Evolutionary conservation across 2,329 filamentous ascomycete species (phyloP).

Genomic region (Eurotiales sp.): DNA sequence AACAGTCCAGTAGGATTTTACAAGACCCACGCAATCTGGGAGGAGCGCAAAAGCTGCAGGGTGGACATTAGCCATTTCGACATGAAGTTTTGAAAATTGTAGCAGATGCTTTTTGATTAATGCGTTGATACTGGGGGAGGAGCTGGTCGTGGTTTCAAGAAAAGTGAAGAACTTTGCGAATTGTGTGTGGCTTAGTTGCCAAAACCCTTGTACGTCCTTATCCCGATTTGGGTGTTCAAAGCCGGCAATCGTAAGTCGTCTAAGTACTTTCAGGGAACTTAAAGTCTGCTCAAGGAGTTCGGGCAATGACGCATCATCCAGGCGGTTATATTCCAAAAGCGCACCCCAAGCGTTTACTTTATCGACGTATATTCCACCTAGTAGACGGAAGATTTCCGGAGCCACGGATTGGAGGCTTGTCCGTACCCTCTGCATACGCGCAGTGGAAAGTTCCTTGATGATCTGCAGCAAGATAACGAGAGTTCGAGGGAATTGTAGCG

Average conservation of each 20-base stretch:
- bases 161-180: slow-evolving; percentile 71
- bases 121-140: slow-evolving; percentile 52
- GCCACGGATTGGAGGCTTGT: slow-evolving; percentile 72
- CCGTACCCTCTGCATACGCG: slow-evolving; percentile 69
- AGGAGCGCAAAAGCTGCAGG: slow-evolving; percentile 79
- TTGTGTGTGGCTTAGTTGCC: slow-evolving; percentile 72
- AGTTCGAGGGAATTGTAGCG: slow-evolving; percentile 65
- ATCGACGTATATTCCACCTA: slow-evolving; percentile 73
- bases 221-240: slow-evolving; percentile 83
- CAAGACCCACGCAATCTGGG: slow-evolving; percentile 72
- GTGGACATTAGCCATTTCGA: slow-evolving; percentile 76
- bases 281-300: slow-evolving; percentile 73
- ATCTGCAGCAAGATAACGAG: slow-evolving; percentile 78
- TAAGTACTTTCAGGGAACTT: slow-evolving; percentile 71
- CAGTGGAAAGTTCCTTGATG: slow-evolving; percentile 85
- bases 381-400: slow-evolving; percentile 76
- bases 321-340: slow-evolving; percentile 56
- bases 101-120: slow-evolving; percentile 80
- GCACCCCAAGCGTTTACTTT: slow-evolving; percentile 67
- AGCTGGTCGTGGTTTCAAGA: slow-evolving; percentile 53
- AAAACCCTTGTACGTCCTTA: slow-evolving; percentile 71
- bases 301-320: slow-evolving; percentile 57
- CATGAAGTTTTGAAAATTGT: slow-evolving; percentile 86
- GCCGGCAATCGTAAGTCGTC: slow-evolving; percentile 73
- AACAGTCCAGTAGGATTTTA: slow-evolving; percentile 80